These are phyloP conservation scores for Bruguiera sexangula DNA, from an alignment of 345 rosid species.

Conservation along the genomic window DNA sequence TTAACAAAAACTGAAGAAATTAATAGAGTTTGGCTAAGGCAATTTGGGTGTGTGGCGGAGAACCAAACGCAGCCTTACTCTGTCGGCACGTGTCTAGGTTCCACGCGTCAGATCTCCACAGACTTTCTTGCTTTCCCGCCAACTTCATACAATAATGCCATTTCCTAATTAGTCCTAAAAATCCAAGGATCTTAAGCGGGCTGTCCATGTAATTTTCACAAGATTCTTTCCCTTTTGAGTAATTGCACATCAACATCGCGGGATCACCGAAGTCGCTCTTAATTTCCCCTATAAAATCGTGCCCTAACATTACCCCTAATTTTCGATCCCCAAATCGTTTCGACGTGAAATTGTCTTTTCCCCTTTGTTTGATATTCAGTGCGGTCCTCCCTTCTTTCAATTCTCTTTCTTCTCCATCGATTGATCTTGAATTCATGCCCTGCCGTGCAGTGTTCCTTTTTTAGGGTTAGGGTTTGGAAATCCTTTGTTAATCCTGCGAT, in stretches of 20 bases:
- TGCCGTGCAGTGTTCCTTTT: constrained; percentile 6
- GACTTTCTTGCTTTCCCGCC: neutral
- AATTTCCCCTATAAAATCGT: constrained; percentile 16
- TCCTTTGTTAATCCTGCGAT: neutral
- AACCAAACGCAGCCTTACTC: no score
- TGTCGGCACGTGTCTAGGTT: no score
- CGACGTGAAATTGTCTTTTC: neutral
- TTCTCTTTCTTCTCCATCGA: constrained; percentile 15
- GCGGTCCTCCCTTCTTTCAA: neutral
- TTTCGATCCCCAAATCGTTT: neutral
- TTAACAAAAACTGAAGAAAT: no score
- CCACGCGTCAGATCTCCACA: no score
- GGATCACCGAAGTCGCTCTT: constrained; percentile 9
- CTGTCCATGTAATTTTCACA: constrained; percentile 19
- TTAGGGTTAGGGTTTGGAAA: constrained; percentile 42
- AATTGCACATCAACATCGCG: neutral
- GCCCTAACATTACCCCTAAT: constrained; percentile 12
- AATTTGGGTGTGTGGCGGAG: no score
- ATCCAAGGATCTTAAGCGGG: constrained; percentile 16
- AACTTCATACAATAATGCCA: neutral
- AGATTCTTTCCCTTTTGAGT: constrained; percentile 17
- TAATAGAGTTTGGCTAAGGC: no score
- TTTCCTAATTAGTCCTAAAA: constrained; percentile 2
- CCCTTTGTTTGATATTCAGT: neutral
- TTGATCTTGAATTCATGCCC: constrained; percentile 10